phyloP scores from a whole-genome alignment of 208 protist genomes.

The Leishmania major region DNA sequence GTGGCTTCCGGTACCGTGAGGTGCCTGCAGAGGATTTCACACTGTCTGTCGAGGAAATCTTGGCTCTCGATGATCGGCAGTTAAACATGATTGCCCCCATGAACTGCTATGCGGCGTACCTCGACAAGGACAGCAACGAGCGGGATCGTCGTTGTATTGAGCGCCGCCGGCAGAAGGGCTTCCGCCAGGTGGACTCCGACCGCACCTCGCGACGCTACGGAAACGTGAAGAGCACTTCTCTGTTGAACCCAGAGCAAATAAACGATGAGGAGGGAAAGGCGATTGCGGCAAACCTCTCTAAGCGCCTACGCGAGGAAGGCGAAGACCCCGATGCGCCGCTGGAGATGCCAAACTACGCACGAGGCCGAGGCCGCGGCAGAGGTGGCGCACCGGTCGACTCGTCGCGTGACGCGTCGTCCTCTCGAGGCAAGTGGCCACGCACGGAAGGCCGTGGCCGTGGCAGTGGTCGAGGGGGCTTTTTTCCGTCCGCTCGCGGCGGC shows the following conservation, averaged over 20 bases:
- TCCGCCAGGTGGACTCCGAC: slow-evolving; percentile 72
- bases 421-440: slow-evolving; percentile 18
- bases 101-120: slow-evolving; percentile 92
- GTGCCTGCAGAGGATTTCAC: slow-evolving; percentile 86
- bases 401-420: not conserved
- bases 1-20: slow-evolving; percentile 82
- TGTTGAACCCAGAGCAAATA: slow-evolving; percentile 63
- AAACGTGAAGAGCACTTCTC: slow-evolving; percentile 61
- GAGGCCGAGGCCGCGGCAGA: not conserved
- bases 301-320: slow-evolving; percentile 62
- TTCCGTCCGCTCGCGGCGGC: not conserved
- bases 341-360: not conserved
- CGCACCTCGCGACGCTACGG: slow-evolving; percentile 81
- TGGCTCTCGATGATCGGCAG: slow-evolving; percentile 87
- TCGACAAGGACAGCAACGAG: slow-evolving; percentile 62
- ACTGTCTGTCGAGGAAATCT: slow-evolving; percentile 85
- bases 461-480: not conserved
- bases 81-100: slow-evolving; percentile 94
- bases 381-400: not conserved
- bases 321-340: slow-evolving; percentile 31
- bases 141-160: slow-evolving; percentile 69
- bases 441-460: slow-evolving; percentile 1
- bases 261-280: slow-evolving; percentile 51
- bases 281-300: slow-evolving; percentile 56
- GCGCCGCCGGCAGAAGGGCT: slow-evolving; percentile 51